Conservation (phyloP, 164 flowering plant species). For the Vitis riparia region DNA sequence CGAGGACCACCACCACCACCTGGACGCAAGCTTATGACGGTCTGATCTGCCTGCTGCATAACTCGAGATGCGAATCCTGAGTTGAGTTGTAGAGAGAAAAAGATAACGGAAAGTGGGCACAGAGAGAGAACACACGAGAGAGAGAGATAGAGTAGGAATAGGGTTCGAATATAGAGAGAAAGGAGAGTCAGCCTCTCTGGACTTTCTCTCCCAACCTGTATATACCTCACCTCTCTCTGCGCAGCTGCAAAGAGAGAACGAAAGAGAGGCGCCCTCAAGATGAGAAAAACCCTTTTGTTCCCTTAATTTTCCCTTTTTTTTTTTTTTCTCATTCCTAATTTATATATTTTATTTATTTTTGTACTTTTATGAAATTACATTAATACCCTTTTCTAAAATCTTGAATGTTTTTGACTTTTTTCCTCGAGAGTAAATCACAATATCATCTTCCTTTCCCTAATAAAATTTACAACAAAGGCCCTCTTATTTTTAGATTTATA, state of each 20-base stretch:
- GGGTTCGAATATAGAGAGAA: not conserved
- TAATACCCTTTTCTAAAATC: not conserved
- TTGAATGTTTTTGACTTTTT: too few species aligned
- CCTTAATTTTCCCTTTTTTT: not conserved
- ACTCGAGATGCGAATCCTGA: too few species aligned
- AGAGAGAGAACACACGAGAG: not conserved
- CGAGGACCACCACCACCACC: conserved; percentile 16
- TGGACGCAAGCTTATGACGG: conserved; percentile 14
- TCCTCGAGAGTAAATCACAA: too few species aligned
- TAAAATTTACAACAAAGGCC: too few species aligned
- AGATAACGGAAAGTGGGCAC: not conserved
- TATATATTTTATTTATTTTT: not conserved
- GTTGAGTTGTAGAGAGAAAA: not conserved
- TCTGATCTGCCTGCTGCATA: conserved; percentile 13
- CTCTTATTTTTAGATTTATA: too few species aligned
- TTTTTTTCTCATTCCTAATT: not conserved
- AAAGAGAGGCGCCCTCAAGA: not conserved
- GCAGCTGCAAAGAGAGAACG: not conserved
- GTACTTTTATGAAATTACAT: not conserved
- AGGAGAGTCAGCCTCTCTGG: not conserved
- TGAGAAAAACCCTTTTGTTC: conserved; percentile 1
- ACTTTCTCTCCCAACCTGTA: not conserved
- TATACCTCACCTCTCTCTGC: not conserved
- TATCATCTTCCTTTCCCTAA: too few species aligned
- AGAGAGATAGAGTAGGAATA: not conserved